phyloP scores from a whole-genome alignment of 73 alveolate species.

The Strombidium stylifer region DNA sequence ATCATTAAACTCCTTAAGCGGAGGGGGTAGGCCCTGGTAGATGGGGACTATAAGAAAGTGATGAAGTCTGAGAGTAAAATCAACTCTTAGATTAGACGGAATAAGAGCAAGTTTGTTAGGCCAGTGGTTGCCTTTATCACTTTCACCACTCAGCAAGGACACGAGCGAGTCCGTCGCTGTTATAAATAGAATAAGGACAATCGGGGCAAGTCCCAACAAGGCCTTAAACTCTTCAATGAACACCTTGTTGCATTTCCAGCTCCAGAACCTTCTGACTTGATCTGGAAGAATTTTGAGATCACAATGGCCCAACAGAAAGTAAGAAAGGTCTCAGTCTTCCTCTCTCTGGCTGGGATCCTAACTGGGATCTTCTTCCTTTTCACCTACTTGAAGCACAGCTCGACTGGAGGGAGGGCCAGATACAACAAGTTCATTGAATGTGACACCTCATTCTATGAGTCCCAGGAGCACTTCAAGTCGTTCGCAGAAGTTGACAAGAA shows the following conservation, averaged over 20 bases:
- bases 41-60: too few relatives aligned
- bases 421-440: not conserved
- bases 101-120: too few relatives aligned
- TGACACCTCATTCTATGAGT: not conserved
- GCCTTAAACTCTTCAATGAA: not conserved
- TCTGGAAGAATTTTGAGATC: constrained; percentile 38
- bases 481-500: constrained; percentile 4
- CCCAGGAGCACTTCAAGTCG: not conserved
- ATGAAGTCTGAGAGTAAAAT: too few relatives aligned
- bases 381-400: constrained; percentile 10
- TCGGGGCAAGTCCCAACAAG: constrained; percentile 25
- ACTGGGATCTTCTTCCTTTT: constrained; percentile 5
- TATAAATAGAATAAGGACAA: not conserved
- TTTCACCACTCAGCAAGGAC: constrained; percentile 40
- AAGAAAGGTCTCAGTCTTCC: not conserved
- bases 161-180: constrained; percentile 1
- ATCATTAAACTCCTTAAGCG: too few relatives aligned
- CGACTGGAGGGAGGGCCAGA: not conserved
- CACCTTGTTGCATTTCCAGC: too few relatives aligned
- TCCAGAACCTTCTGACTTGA: constrained; percentile 44
- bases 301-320: not conserved
- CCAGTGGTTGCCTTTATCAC: constrained; percentile 46
- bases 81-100: too few relatives aligned
- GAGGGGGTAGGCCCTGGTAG: too few relatives aligned
- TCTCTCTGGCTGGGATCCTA: not conserved